These are phyloP conservation scores for Arabis alpina DNA, from an alignment of 345 rosid genomes.

Conservation along the genomic window DNA sequence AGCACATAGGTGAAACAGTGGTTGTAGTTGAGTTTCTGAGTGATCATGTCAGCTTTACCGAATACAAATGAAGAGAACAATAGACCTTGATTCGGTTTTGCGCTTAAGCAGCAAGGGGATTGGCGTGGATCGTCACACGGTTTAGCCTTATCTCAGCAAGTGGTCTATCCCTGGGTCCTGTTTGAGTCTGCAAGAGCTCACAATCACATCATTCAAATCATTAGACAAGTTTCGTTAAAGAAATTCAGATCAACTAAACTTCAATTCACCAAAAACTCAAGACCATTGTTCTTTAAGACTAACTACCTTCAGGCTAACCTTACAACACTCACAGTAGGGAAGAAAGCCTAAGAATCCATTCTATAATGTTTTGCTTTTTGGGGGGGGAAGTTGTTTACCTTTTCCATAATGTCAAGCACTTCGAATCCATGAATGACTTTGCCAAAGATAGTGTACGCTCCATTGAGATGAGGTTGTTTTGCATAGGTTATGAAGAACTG, in stretches of 20 bases:
- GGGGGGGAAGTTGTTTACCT: conserved; percentile 49
- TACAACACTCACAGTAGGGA: neutral
- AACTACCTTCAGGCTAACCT: neutral
- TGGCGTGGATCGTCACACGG: conserved; percentile 93
- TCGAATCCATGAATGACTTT: conserved; percentile 98
- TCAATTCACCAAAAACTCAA: neutral
- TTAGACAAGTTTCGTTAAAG: neutral
- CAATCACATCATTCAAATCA: conserved; percentile 16
- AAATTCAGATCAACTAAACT: neutral
- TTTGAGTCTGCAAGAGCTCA: conserved; percentile 70
- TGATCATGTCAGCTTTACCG: conserved; percentile 14
- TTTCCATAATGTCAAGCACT: conserved; percentile 98
- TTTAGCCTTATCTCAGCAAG: conserved; percentile 96
- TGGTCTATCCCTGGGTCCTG: conserved; percentile 88
- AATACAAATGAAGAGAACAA: neutral
- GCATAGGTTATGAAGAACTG: conserved; percentile 87
- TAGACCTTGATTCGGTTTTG: neutral
- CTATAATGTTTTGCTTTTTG: neutral
- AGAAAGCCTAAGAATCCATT: neutral
- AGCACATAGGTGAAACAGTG: conserved; percentile 1
- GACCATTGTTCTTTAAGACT: neutral
- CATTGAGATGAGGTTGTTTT: conserved; percentile 98
- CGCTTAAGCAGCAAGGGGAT: conserved; percentile 87
- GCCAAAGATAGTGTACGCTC: conserved; percentile 91
- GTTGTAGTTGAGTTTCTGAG: neutral